Base-by-base conservation (phyloP, 2,329 filamentous ascomycete genomes). In the Ophiobolus disseminans region DNA sequence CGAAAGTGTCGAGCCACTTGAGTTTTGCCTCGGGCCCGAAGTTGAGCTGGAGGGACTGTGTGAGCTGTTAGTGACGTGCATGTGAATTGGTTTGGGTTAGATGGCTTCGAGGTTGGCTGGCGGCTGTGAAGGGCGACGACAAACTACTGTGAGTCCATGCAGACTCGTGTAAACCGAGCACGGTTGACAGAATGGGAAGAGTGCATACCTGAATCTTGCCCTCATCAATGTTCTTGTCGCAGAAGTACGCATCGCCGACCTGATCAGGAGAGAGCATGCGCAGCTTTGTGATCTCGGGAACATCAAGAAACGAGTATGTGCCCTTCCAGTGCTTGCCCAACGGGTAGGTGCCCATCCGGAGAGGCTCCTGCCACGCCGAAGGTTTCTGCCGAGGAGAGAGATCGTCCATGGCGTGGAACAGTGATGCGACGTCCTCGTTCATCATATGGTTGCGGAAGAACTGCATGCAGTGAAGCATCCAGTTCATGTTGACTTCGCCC, bases 401-500 rank as follows among this genome's bases (percentile, higher is more conserved):
- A 3, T 66, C 61, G 5, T 55, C 43, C 53, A 76, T 76, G 2
- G 65, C 62, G 7, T 64, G 44, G 37, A 61, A 68, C 3, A 81
- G 62, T 0, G 75, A 70, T 17, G 62, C 58, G n/a, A 75, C 72
- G 3, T 67, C 67, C 7, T 65, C 37, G 6, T 59, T 59, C 31
- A 73, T 73, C 61, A 82, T 74, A 52, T 83, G 78, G 39, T 76
- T 75, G 36, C 76, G 76, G 69, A 82, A 83, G 71, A 82, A 83
- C 51, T 81, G 81, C 34, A 79, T 60, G 30, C 75, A 68, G 52
- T 82, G 75, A 4, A 81, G 60, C 2, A 78, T 41, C 75, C 76
- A 81, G 2, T 72, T 62, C 42, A 78, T 66, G 52, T 82, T 78
- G 40, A 82, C 56, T 1, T 71, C 52, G 3, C 63, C 45, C 23